Conservation (phyloP, 2,329 filamentous ascomycete genomes). For the Pseudogymnoascus verrucosus region DNA sequence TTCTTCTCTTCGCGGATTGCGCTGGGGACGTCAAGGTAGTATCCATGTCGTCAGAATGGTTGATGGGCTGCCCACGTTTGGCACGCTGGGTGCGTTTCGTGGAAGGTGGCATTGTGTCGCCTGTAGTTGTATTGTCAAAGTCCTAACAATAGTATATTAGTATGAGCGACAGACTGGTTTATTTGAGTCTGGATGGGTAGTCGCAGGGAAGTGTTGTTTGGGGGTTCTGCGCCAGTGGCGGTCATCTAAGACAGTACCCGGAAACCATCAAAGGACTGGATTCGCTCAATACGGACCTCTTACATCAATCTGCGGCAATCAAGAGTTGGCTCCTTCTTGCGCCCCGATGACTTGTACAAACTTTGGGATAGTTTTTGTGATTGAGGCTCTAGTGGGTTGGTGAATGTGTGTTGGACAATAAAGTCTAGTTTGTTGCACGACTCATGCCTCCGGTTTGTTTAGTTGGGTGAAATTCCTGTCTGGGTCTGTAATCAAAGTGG, state of each 20-base stretch:
- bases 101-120: conserved; percentile 32
- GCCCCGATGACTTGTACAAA: not conserved
- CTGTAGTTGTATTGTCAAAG: conserved; percentile 16
- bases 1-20: conserved; percentile 56
- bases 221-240: not conserved
- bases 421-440: not conserved
- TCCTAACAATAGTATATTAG: conserved; percentile 2
- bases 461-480: conserved; percentile 8
- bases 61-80: conserved; percentile 27
- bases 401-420: conserved; percentile 3
- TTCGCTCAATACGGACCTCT: conserved; percentile 5
- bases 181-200: not conserved
- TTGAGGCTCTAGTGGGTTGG: not conserved
- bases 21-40: conserved; percentile 44
- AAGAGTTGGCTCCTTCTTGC: not conserved
- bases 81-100: conserved; percentile 32
- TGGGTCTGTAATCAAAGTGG: conserved; percentile 7
- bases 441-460: conserved; percentile 7
- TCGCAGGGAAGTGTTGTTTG: conserved; percentile 8
- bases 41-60: conserved; percentile 18
- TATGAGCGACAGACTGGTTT: not conserved
- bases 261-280: conserved; percentile 9
- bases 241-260: conserved; percentile 4
- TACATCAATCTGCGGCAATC: conserved; percentile 1
- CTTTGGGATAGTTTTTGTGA: not conserved